Evolutionary conservation across 805 yeast genomes (phyloP), one percentile per base, ranked within the genome.

Genomic region (Wickerhamomyces tratensis): DNA sequence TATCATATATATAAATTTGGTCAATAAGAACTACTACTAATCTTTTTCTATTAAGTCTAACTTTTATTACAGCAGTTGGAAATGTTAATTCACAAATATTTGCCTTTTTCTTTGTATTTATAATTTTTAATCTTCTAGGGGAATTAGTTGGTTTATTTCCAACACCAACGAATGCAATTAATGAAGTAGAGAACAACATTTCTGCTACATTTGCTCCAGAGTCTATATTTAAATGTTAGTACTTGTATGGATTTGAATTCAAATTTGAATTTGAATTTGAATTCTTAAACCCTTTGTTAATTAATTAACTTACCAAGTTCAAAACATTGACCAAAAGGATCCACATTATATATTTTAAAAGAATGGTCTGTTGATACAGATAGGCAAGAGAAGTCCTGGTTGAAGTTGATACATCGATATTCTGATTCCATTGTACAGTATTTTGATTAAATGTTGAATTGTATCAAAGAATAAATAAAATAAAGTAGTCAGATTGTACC

Each of bases 131-230:
- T 49, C 79, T 74, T 39, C 85, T 65, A 6, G 82, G 76, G 30
- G 81, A 74, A 14, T 79, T 70, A 2, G 71, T 52, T 6, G 84
- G 79, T 47, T 75, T 82, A 43, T 80, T 86, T 3, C 89, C 91
- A 40, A 77, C 65, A 7, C 88, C 91, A 3, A 86, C 95, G 7
- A 86, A 66, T 0, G 95, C 96, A 25, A 93, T 75, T 35, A 91
- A 68, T 6, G 95, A 83, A 0, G 98, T 87, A 37, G 88, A 73
- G 56, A 88, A 91, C 26, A 91, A 73, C 97, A 93, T 89, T 57
- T 88, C 96, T 10, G 87, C 79, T 2, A 85, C 72, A 27, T 75
- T 69, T 6, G 76, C 68, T 5, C 77, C 70, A 38, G 52, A 33
- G 33, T 48, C 46, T 49, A 27, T 7, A 38, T 34, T 10, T n/a